These are phyloP conservation scores for Macrotyloma uniflorum DNA, from an alignment of 306 rosid genomes.

Conservation along the genomic window DNA sequence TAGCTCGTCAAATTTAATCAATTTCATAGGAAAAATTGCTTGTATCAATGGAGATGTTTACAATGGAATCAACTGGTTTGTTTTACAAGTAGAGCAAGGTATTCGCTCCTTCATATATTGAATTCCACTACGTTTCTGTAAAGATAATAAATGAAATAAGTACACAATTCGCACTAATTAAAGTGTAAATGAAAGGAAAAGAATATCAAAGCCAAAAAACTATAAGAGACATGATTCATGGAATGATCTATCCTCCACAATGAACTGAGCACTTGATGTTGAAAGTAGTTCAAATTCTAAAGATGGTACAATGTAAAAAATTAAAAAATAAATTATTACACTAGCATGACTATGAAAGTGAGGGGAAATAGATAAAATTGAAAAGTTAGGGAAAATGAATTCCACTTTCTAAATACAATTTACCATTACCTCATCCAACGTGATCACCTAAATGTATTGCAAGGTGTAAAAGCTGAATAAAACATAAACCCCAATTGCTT, in stretches of 20 bases:
- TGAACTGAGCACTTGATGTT: slow-evolving; percentile 19
- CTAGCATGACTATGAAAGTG: slow-evolving; percentile 31
- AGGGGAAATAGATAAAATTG: background rate
- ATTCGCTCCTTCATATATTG: background rate
- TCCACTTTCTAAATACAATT: slow-evolving; percentile 10
- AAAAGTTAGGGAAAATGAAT: background rate
- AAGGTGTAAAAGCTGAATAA: slow-evolving; percentile 27
- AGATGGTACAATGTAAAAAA: background rate
- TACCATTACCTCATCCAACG: background rate
- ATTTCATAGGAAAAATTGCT: background rate
- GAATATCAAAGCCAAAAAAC: background rate
- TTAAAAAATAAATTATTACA: slow-evolving; percentile 26
- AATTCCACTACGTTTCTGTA: background rate
- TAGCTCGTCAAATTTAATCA: background rate
- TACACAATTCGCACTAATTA: background rate
- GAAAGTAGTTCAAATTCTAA: slow-evolving; percentile 3
- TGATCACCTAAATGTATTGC: slow-evolving; percentile 22
- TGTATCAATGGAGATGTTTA: background rate
- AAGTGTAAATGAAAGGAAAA: slow-evolving; percentile 28
- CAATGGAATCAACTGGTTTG: background rate
- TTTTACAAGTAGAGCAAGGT: background rate
- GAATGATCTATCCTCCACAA: slow-evolving; percentile 30
- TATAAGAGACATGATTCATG: background rate
- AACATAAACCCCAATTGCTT: slow-evolving; percentile 17
- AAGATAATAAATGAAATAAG: slow-evolving; percentile 11